Evolutionary conservation across 2,329 filamentous ascomycete genomes (phyloP).

Genomic region (Fusarium acutatum): DNA sequence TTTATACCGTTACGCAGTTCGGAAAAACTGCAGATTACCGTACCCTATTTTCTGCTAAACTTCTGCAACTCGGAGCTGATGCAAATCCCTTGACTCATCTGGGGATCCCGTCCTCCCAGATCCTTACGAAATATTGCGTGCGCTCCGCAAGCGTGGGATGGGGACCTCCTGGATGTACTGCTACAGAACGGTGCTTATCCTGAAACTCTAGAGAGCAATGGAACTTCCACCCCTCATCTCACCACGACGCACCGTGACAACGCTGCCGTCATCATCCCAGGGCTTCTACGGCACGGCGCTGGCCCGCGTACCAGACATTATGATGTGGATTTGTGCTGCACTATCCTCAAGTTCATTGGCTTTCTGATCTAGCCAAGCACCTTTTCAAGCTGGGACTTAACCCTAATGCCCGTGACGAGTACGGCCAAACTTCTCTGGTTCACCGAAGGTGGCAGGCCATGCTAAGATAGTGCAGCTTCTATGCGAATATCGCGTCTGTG

Average conservation of each 20-base stretch:
- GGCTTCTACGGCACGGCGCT: neutral
- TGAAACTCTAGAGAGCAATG: neutral
- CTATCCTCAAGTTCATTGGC: neutral
- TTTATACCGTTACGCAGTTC: neutral
- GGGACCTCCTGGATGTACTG: neutral
- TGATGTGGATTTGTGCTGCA: rapidly evolving
- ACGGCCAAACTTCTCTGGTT: rapidly evolving
- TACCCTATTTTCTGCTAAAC: rapidly evolving
- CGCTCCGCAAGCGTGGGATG: neutral
- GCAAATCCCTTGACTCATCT: neutral
- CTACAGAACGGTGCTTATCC: too few species aligned
- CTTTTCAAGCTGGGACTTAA: rapidly evolving
- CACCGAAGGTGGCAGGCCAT: neutral
- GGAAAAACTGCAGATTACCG: neutral
- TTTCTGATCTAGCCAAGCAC: rapidly evolving
- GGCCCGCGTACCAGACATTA: neutral
- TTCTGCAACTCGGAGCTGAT: neutral
- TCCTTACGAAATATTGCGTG: neutral
- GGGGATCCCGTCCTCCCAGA: neutral
- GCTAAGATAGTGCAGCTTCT: too few species aligned
- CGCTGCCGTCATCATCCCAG: rapidly evolving
- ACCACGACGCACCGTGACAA: neutral
- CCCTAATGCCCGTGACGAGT: rapidly evolving
- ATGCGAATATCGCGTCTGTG: rapidly evolving
- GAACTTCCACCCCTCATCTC: rapidly evolving